Evolutionary conservation across 345 rosid species (phyloP).

Genomic region (Gossypium arboreum): DNA sequence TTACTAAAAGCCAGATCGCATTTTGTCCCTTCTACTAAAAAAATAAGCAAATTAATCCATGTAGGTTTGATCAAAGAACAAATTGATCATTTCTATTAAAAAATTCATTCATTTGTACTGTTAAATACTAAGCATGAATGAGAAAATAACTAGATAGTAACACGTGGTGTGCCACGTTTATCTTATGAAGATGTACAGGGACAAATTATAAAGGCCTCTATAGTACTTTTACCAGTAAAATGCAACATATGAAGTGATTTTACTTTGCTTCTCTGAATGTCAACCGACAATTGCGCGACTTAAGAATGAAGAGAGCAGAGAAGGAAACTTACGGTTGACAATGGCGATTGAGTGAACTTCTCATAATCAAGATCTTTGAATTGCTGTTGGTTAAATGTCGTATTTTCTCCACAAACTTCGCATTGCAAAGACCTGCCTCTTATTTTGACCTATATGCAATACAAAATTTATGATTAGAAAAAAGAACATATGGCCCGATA

Average conservation of each 20-base stretch:
- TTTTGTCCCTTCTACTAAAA: no score
- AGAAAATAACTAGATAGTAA: no score
- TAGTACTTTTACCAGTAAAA: neutral
- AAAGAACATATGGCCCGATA: neutral
- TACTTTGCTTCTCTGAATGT: neutral
- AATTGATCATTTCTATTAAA: no score
- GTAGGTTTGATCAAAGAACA: no score
- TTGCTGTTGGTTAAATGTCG: conserved; percentile 44
- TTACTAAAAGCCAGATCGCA: no score
- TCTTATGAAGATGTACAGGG: no score
- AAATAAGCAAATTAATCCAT: no score
- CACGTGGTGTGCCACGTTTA: no score
- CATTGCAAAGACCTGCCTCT: conserved; percentile 72
- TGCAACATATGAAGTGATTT: neutral
- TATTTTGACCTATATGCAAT: conserved; percentile 67
- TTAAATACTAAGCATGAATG: no score
- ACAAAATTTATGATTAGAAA: conserved; percentile 7
- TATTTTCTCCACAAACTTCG: conserved; percentile 68
- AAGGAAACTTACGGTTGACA: conserved; percentile 40
- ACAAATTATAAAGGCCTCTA: no score
- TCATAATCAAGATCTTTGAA: conserved; percentile 81
- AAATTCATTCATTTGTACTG: no score
- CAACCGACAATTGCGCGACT: neutral
- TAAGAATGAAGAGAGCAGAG: conserved; percentile 7
- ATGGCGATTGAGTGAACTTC: conserved; percentile 76